phyloP scores from a whole-genome alignment of 768 basidiomycete genomes.

The Candolleomyces aberdarensis region DNA sequence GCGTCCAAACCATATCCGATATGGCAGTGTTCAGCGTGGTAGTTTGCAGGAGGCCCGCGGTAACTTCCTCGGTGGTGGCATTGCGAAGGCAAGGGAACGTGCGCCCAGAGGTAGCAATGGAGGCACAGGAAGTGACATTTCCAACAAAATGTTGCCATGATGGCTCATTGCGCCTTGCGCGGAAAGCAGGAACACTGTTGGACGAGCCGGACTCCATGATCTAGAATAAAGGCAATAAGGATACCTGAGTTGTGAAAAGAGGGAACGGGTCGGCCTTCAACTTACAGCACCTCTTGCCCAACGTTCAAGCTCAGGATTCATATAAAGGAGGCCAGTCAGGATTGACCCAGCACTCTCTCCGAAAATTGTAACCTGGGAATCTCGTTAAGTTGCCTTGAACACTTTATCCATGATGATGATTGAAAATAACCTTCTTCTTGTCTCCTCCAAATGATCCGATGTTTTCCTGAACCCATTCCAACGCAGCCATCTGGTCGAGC shows the following conservation, averaged over 20 bases:
- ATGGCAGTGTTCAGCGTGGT: constrained; percentile 13
- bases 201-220: constrained; percentile 44
- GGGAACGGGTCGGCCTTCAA: background rate
- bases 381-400: constrained; percentile 8
- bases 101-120: constrained; percentile 18
- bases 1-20: constrained; percentile 27
- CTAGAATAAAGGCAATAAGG: constrained; percentile 6
- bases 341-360: constrained; percentile 12
- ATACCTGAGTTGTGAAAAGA: too few species aligned
- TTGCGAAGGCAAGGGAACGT: constrained; percentile 33
- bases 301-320: constrained; percentile 29
- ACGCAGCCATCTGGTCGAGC: constrained; percentile 42
- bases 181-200: constrained; percentile 29
- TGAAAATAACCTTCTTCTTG: constrained; percentile 20
- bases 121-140: constrained; percentile 31
- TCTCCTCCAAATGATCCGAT: constrained; percentile 60
- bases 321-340: constrained; percentile 30
- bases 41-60: constrained; percentile 13
- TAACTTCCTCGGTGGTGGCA: constrained; percentile 21
- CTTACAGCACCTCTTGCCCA: constrained; percentile 32
- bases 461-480: constrained; percentile 58
- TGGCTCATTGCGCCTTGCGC: constrained; percentile 25
- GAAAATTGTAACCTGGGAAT: constrained; percentile 35
- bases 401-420: constrained; percentile 30
- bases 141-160: constrained; percentile 39